phyloP scores from a whole-genome alignment of 2,329 filamentous ascomycete species.

The Periconia sp. region DNA sequence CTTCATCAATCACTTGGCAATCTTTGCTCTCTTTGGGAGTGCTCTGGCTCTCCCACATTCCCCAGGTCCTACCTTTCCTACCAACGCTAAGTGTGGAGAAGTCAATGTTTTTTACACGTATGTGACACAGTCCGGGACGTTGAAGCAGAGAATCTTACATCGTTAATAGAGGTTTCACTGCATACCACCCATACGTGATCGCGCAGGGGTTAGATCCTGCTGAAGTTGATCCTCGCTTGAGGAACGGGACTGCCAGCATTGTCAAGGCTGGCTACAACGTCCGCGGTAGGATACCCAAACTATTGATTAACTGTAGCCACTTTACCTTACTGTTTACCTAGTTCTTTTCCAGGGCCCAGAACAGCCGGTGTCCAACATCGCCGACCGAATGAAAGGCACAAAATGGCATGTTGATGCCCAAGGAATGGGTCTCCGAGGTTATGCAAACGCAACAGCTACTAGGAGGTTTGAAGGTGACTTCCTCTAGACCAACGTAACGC shows the following conservation, averaged over 20 bases:
- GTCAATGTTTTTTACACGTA: slow-evolving; percentile 5
- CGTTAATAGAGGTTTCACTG: neutral
- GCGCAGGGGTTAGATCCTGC: neutral
- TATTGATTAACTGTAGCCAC: neutral
- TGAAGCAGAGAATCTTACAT: neutral
- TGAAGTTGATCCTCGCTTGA: slow-evolving; percentile 4
- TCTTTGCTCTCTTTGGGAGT: neutral
- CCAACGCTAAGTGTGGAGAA: neutral
- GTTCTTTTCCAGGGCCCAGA: slow-evolving; percentile 2
- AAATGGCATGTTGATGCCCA: slow-evolving; percentile 1
- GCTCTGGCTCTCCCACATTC: neutral
- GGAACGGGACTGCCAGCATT: neutral
- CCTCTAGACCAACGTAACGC: neutral
- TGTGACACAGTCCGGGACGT: neutral
- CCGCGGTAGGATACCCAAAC: neutral
- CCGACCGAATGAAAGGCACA: slow-evolving; percentile 2
- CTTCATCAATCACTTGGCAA: neutral
- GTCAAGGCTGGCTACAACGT: slow-evolving; percentile 3
- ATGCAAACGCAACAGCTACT: slow-evolving; percentile 2
- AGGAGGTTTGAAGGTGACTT: neutral
- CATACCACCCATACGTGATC: neutral
- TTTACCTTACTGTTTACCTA: neutral
- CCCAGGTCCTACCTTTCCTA: neutral
- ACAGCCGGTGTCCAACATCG: neutral
- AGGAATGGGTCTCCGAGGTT: slow-evolving; percentile 1